Evolutionary conservation across 2,329 filamentous ascomycete species (phyloP).

Genomic region (Diaporthe vaccinii): DNA sequence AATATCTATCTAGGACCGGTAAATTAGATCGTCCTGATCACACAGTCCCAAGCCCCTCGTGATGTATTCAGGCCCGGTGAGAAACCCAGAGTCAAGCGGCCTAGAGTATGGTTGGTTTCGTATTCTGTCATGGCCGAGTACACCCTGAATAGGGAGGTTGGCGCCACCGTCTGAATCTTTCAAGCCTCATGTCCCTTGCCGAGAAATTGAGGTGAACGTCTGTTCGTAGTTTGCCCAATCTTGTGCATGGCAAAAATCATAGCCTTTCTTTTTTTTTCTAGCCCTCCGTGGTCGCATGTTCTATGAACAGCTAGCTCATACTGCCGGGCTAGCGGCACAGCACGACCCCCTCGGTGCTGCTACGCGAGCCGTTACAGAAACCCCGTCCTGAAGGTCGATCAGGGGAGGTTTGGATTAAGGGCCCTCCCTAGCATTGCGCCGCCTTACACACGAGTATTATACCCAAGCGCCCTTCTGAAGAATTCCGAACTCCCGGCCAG

Average conservation of each 20-base stretch:
- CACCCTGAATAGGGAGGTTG: background rate
- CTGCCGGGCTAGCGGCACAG: slow-evolving; percentile 35
- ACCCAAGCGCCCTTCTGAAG: background rate
- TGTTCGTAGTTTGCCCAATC: slow-evolving; percentile 10
- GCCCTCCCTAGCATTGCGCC: slow-evolving; percentile 17
- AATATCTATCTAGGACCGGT: background rate
- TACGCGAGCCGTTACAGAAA: slow-evolving; percentile 47
- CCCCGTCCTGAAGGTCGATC: slow-evolving; percentile 46
- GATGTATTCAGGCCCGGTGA: background rate
- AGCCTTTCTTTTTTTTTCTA: background rate
- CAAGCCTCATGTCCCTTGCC: slow-evolving; percentile 20
- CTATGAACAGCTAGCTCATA: slow-evolving; percentile 8
- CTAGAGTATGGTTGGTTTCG: slow-evolving; percentile 28
- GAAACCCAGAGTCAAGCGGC: slow-evolving; percentile 20
- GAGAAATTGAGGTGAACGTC: slow-evolving; percentile 22
- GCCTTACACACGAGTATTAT: slow-evolving; percentile 28
- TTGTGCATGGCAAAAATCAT: background rate
- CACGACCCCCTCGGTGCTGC: slow-evolving; percentile 45
- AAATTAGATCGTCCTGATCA: slow-evolving; percentile 8
- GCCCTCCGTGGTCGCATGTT: background rate
- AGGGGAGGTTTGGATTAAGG: slow-evolving; percentile 31
- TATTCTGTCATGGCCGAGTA: slow-evolving; percentile 2
- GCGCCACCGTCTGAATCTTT: slow-evolving; percentile 25
- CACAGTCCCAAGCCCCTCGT: background rate
- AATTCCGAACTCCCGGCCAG: background rate